A percentile compares a stretch with the other conserved stretches of the same genome.
Conservation (phyloP, 805 yeast species). For the Candida schatavii region DNA sequence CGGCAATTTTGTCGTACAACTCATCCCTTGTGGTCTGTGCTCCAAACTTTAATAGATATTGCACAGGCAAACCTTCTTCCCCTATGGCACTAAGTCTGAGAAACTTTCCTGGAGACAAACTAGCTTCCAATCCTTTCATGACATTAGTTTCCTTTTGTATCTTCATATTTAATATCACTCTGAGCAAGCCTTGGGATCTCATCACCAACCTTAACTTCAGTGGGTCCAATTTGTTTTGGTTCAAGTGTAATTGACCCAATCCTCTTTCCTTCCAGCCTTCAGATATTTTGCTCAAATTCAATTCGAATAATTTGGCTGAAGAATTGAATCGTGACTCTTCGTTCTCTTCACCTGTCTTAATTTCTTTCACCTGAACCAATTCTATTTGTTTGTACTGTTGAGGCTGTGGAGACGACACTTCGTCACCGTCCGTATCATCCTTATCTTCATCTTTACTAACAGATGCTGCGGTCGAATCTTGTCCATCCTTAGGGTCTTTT, state of each 20-base stretch:
- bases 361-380: constrained; percentile 50
- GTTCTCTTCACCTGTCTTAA: constrained; percentile 87
- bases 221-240: constrained; percentile 39
- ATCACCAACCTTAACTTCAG: constrained; percentile 69
- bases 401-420: constrained; percentile 13
- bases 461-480: constrained; percentile 24
- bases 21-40: constrained; percentile 58
- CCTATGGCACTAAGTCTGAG: constrained; percentile 70
- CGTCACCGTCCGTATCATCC: constrained; percentile 18
- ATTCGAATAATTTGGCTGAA: constrained; percentile 74
- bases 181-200: constrained; percentile 84
- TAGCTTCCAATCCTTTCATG: constrained; percentile 80
- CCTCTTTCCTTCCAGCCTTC: constrained; percentile 98
- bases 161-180: constrained; percentile 77
- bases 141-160: constrained; percentile 61
- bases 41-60: constrained; percentile 76
- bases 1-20: constrained; percentile 50
- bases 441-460: constrained; percentile 10
- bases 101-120: constrained; percentile 79
- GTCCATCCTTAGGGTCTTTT: constrained; percentile 8
- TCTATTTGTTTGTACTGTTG: constrained; percentile 56
- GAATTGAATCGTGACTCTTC: constrained; percentile 68
- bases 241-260: constrained; percentile 81
- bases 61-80: constrained; percentile 65
- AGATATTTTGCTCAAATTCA: constrained; percentile 60